These are phyloP conservation scores for Apiospora saccharicola DNA, from an alignment of 2,329 filamentous ascomycete species.

Conservation along the genomic window DNA sequence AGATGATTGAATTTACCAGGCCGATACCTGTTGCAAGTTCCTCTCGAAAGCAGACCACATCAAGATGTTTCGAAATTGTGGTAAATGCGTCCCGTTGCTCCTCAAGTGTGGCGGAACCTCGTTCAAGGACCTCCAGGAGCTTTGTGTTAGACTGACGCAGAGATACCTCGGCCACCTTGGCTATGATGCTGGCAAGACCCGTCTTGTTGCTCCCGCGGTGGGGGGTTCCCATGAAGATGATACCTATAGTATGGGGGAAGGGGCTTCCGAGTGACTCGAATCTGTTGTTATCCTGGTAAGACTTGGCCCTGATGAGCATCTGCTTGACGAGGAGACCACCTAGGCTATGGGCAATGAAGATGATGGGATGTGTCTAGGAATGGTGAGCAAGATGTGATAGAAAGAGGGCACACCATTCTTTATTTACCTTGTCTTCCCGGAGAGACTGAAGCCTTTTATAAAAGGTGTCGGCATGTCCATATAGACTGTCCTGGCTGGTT, in stretches of 20 bases:
- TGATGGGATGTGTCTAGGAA: constrained; percentile 4
- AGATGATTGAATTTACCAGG: constrained; percentile 15
- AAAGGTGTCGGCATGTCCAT: neutral
- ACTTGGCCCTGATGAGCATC: constrained; percentile 7
- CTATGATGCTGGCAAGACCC: constrained; percentile 1
- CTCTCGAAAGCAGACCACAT: constrained; percentile 26
- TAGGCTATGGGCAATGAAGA: constrained; percentile 28
- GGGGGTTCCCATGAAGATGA: constrained; percentile 27
- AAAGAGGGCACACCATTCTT: no score
- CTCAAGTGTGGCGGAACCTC: neutral
- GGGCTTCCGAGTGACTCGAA: neutral
- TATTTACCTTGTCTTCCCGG: constrained; percentile 15
- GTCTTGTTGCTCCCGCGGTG: neutral
- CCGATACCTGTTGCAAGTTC: neutral
- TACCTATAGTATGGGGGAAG: constrained; percentile 17
- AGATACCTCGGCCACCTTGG: neutral
- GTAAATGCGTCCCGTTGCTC: constrained; percentile 21
- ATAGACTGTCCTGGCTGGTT: neutral
- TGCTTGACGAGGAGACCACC: constrained; percentile 28
- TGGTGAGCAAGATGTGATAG: constrained; percentile 1
- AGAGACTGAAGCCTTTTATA: neutral
- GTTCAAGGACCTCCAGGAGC: constrained; percentile 8
- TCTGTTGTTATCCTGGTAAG: constrained; percentile 19
- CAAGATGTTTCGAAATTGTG: constrained; percentile 2
- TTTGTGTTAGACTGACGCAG: neutral